These are phyloP conservation scores for Ramaria rubella DNA, from an alignment of 768 basidiomycete genomes.

Conservation along the genomic window DNA sequence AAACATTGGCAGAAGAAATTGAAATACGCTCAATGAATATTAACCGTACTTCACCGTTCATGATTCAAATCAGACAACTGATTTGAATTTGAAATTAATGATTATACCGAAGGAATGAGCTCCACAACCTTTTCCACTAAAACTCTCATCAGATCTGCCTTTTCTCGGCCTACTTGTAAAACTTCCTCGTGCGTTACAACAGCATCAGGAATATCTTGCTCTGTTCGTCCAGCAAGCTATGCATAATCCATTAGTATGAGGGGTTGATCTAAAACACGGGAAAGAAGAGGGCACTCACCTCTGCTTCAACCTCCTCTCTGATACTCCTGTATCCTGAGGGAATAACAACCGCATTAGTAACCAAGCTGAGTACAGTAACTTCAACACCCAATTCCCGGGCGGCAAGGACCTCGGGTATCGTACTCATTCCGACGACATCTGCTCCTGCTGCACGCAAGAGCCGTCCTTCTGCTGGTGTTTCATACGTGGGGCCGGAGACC, in stretches of 20 bases:
- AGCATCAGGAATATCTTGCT: slow-evolving; percentile 35
- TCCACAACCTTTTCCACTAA: slow-evolving; percentile 61
- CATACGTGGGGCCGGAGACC: slow-evolving; percentile 88
- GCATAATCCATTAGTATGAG: background rate
- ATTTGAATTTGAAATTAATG: too few relatives aligned
- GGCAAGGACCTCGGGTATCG: slow-evolving; percentile 81
- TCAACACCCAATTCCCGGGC: slow-evolving; percentile 71
- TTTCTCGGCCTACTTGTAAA: slow-evolving; percentile 52
- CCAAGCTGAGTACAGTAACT: slow-evolving; percentile 73
- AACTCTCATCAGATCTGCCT: slow-evolving; percentile 63
- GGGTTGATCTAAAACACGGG: background rate
- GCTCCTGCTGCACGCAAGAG: slow-evolving; percentile 70
- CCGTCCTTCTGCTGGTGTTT: slow-evolving; percentile 80
- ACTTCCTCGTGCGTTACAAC: slow-evolving; percentile 79
- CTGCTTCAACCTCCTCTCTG: slow-evolving; percentile 67
- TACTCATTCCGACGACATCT: slow-evolving; percentile 93
- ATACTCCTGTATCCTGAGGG: slow-evolving; percentile 61
- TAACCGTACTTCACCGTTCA: too few relatives aligned
- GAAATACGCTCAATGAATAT: too few relatives aligned
- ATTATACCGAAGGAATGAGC: background rate
- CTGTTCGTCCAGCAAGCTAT: slow-evolving; percentile 55
- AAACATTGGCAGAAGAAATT: too few relatives aligned
- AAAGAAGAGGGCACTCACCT: slow-evolving; percentile 39
- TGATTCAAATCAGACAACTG: too few relatives aligned
- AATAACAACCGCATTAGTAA: slow-evolving; percentile 81